Conservation (phyloP, 2,329 filamentous ascomycete genomes). For the Penicillium capsulatum region DNA sequence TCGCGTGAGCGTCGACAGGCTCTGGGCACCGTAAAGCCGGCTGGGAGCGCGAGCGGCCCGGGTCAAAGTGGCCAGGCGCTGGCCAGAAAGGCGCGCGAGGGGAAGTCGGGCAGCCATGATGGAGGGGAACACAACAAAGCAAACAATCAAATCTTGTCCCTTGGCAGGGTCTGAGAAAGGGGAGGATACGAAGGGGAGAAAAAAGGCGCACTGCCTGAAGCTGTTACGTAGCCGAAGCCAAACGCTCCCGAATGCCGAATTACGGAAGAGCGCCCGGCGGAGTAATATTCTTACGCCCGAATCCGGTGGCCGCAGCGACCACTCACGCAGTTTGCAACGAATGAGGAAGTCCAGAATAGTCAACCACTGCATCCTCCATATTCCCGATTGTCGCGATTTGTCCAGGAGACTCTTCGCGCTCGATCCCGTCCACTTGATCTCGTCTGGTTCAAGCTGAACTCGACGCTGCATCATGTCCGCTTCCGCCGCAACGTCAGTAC, state of each 20-base stretch:
- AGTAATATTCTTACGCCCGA: constrained; percentile 35
- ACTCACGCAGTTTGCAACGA: constrained; percentile 23
- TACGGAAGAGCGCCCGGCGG: constrained; percentile 24
- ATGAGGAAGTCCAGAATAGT: constrained; percentile 25
- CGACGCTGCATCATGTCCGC: constrained; percentile 30
- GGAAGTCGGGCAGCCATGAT: constrained; percentile 41
- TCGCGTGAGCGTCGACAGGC: constrained; percentile 25
- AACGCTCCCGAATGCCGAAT: constrained; percentile 20
- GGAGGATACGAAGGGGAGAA: constrained; percentile 2
- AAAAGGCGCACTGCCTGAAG: constrained; percentile 16
- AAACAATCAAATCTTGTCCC: not conserved
- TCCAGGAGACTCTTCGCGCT: constrained; percentile 4
- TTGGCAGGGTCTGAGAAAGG: constrained; percentile 2
- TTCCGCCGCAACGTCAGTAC: constrained; percentile 38
- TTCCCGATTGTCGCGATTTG: constrained; percentile 7
- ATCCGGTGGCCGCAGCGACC: constrained; percentile 19
- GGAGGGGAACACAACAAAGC: constrained; percentile 3
- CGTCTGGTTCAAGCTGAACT: constrained; percentile 3
- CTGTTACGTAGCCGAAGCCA: constrained; percentile 24
- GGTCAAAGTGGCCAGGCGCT: constrained; percentile 29
- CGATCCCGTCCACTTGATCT: not conserved
- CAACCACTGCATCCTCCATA: constrained; percentile 14
- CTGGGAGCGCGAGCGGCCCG: constrained; percentile 26
- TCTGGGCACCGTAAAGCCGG: constrained; percentile 22
- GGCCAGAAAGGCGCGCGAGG: constrained; percentile 33